phyloP scores from a whole-genome alignment of 2,329 filamentous ascomycete species.

The Botryotinia globosa region DNA sequence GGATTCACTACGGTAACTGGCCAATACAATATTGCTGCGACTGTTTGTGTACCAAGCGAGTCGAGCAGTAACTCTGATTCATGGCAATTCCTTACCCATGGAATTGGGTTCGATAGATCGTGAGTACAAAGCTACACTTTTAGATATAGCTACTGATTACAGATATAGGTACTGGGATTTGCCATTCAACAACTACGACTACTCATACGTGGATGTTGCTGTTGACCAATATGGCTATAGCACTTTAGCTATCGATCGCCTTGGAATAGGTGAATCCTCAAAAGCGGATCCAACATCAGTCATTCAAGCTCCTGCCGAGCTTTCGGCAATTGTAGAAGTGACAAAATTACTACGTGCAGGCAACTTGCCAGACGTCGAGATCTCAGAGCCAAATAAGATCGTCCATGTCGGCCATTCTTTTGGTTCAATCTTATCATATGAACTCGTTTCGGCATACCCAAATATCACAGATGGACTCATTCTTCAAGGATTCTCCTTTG shows the following conservation, averaged over 20 bases:
- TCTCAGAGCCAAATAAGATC: conserved; percentile 3
- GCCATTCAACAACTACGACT: conserved; percentile 10
- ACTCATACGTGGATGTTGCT: conserved; percentile 15
- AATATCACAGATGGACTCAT: conserved; percentile 13
- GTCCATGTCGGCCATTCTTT: conserved; percentile 18
- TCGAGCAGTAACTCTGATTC: background rate
- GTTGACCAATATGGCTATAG: conserved; percentile 17
- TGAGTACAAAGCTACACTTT: background rate
- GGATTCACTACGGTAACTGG: conserved; percentile 4
- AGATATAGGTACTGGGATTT: conserved; percentile 17
- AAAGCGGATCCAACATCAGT: conserved; percentile 5
- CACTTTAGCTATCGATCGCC: conserved; percentile 14
- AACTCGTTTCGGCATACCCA: conserved; percentile 12
- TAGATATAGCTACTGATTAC: background rate
- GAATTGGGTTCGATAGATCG: conserved; percentile 14
- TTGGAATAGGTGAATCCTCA: conserved; percentile 16
- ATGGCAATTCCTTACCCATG: conserved; percentile 20
- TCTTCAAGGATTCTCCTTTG: conserved; percentile 17
- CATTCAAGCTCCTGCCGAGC: conserved; percentile 12
- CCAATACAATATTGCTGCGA: conserved; percentile 16
- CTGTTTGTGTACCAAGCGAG: conserved; percentile 4
- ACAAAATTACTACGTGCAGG: conserved; percentile 5
- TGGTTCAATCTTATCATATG: conserved; percentile 10
- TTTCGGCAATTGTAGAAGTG: conserved; percentile 15
- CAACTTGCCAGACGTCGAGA: background rate